These are phyloP conservation scores for Cladophialophora chaetospira DNA, from an alignment of 2,329 filamentous ascomycete genomes.

Conservation along the genomic window DNA sequence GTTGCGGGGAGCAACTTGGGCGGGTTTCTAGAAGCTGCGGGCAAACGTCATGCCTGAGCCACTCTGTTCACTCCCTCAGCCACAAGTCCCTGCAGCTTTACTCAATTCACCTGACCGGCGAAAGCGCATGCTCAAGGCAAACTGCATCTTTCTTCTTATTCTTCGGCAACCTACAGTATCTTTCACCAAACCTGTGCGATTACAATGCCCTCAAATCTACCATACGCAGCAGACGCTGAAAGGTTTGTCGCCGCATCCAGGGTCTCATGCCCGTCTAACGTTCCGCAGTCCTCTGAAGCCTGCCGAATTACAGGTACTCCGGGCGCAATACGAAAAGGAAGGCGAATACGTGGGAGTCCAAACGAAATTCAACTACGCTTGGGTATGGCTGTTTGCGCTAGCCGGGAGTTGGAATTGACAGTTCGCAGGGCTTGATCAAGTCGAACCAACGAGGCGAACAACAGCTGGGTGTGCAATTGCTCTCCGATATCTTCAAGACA, in stretches of 20 bases:
- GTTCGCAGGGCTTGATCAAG: conserved; percentile 83
- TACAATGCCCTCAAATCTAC: conserved; percentile 51
- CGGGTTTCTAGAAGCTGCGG: neutral
- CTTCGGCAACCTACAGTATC: neutral
- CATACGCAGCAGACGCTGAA: conserved; percentile 97
- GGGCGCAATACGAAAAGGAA: conserved; percentile 94
- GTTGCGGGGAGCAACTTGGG: conserved; percentile 23
- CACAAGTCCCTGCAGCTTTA: conserved; percentile 7
- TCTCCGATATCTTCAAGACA: conserved; percentile 94
- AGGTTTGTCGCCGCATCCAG: conserved; percentile 60
- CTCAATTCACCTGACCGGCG: neutral
- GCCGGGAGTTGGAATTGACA: neutral
- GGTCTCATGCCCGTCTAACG: conserved; percentile 3
- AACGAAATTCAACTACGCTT: conserved; percentile 99
- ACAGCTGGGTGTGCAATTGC: conserved; percentile 88
- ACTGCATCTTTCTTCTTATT: neutral
- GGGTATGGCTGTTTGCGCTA: conserved; percentile 61
- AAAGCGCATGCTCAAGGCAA: neutral
- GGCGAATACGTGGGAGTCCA: conserved; percentile 95
- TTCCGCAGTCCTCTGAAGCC: conserved; percentile 75
- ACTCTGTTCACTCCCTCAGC: conserved; percentile 3
- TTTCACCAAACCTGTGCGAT: neutral
- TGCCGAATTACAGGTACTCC: conserved; percentile 87
- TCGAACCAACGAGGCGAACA: conserved; percentile 81
- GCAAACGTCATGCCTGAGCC: conserved; percentile 15